Base-by-base conservation (phyloP, 148 eudicot genomes). In the Spergularia marina region DNA sequence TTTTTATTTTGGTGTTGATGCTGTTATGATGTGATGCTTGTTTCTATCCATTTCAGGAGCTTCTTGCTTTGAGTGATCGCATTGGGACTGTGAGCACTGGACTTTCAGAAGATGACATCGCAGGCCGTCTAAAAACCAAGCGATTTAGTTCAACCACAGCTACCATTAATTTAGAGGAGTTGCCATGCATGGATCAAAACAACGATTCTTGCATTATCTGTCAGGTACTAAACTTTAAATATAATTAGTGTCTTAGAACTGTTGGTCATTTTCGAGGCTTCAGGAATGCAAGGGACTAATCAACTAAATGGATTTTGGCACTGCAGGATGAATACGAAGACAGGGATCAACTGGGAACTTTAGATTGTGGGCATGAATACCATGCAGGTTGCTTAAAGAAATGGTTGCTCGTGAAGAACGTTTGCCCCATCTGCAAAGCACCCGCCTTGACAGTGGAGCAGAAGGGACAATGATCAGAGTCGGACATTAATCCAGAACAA, bases 51-150 rank as follows among this genome's bases (percentile, higher is more conserved):
- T 73, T 81, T 64, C 90, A 96, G 99, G 99, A 96, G 77, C 97
- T 96, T 86, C 99, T 96, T 83, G 97, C 97, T 70, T 80, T 96
- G 87, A 94, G 92, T 40, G 99, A 96, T 74, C 89, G 79, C 66
- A 96, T 96, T 75, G 99, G 99, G 70, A 81, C 78, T 65, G 98
- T 89, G 1, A 85, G 74, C 78, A 89, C 97, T 55, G 99, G 98
- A 13, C 84, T 96, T 54, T 80, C 93, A 13, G 97, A 91, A 74
- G 86, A 91, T 56, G 83, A 79, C 81, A 85, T 96, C 62, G 36
- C 77, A n/a, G 30, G 77, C 47, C 86, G 86, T 79, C 76, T 96
- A 53, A 89, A 91, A 79, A 82, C 85, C 41, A 87, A 87, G 83
- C 74, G 66, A 47, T 82, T 84, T 79, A 41, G 70, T 70, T 81